These are phyloP conservation scores for Candida ficus DNA, from an alignment of 805 yeast species.

Conservation along the genomic window DNA sequence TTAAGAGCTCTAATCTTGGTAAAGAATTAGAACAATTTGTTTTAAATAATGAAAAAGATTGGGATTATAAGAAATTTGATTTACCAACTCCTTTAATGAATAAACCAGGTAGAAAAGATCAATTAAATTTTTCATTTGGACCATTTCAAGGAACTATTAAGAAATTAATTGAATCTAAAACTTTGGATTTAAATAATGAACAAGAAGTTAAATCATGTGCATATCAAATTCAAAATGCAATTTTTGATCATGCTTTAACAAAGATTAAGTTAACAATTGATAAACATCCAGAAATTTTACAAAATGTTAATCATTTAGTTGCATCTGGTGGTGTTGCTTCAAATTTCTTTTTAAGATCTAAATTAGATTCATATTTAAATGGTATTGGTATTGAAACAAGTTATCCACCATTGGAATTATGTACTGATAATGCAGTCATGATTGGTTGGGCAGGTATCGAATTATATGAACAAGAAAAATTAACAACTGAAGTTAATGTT, in stretches of 20 bases:
- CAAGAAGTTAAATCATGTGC: constrained; percentile 42
- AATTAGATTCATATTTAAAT: constrained; percentile 37
- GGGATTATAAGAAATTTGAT: constrained; percentile 21
- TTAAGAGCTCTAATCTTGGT: constrained; percentile 81
- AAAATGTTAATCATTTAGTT: constrained; percentile 50
- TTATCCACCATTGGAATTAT: constrained; percentile 66
- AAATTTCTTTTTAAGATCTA: constrained; percentile 49
- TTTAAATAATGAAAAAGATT: constrained; percentile 26
- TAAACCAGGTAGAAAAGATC: constrained; percentile 39
- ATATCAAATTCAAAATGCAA: constrained; percentile 52
- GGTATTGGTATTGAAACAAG: constrained; percentile 35
- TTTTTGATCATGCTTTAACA: constrained; percentile 68
- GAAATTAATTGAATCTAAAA: constrained; percentile 24
- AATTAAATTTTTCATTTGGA: constrained; percentile 67
- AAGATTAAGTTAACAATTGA: constrained; percentile 51
- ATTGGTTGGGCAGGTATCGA: constrained; percentile 98
- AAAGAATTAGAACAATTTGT: constrained; percentile 67
- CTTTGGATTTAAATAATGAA: constrained; percentile 18
- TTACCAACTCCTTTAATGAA: constrained; percentile 52
- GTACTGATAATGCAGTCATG: constrained; percentile 96
- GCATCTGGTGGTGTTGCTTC: constrained; percentile 96
- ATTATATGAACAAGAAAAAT: constrained; percentile 46
- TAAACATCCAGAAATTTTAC: constrained; percentile 36
- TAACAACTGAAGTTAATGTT: constrained; percentile 45
- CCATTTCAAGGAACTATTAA: constrained; percentile 60